Base-by-base conservation (phyloP, 1,139 yeast genomes). In the Candida labiduridarum region DNA sequence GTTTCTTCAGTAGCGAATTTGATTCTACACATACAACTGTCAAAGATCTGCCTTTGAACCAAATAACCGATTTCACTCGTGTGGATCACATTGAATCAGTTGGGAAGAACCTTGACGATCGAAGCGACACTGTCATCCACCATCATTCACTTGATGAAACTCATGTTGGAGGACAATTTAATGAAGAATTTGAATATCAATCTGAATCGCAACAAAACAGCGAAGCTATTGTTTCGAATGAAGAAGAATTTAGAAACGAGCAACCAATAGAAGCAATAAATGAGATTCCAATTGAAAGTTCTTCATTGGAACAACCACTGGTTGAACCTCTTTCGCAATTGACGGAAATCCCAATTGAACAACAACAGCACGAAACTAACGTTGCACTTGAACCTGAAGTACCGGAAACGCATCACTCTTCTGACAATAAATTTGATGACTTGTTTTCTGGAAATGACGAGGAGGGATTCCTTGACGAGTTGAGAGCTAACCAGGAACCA, bases 381-480 rank as follows among this genome's bases (percentile, higher is more conserved):
- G 30, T 12, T 14, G 30, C 18, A 10, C 29, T 15, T 39, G 41
- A 19, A 4, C 10, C 16, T 6, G 15, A 19, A 11, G 12, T n/a
- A 42, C 16, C 30, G 9, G 45, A 42, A 9, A 41, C 14, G 19
- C 3, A n/a, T n/a, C 35, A 41, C 14, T 19, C 39, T 11, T 12
- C n/a, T 2, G 39, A 29, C 5, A 15, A 33, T 9, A 15, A 7
- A 40, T 15, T 47, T 7, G 36, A 47, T 40, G 47, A 47, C 16
- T 31, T 44, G 31, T 36, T 31, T 34, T 35, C 39, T 6, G 25
- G 18, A n/a, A 25, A 43, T 29, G 46, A 38, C 12, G 34, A 40
- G 18, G 33, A 33, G 5, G 35, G 42, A 8, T 50, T 50, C 36
- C 46, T 50, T 38, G 47, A 45, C 14, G 49, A 18, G 22, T 50